These are phyloP conservation scores for Magnolia kwangsiensis DNA, from an alignment of 164 flowering plant species.

Conservation along the genomic window DNA sequence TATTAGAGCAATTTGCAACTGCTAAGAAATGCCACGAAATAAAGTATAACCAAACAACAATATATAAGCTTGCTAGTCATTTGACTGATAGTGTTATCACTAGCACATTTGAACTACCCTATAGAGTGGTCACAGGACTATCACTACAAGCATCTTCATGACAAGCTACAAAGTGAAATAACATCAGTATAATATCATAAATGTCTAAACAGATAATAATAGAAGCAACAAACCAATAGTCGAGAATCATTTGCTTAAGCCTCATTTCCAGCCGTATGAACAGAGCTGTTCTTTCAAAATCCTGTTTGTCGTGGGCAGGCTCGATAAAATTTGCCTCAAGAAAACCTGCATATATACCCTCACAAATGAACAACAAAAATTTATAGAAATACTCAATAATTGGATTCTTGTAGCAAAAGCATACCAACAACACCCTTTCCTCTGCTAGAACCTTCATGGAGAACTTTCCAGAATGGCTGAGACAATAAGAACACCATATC, in stretches of 20 bases:
- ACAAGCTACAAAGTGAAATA: neutral
- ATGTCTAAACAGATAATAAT: neutral
- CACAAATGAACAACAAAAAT: constrained; percentile 9
- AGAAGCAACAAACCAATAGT: constrained; percentile 64
- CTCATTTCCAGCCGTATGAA: constrained; percentile 62
- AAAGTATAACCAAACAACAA: neutral
- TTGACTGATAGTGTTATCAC: neutral
- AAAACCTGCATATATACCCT: constrained; percentile 44
- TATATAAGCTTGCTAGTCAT: too few relatives aligned
- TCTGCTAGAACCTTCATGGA: constrained; percentile 36
- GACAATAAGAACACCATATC: constrained; percentile 19
- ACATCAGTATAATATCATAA: neutral
- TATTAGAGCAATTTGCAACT: neutral
- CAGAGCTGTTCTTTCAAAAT: constrained; percentile 85
- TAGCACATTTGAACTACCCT: neutral
- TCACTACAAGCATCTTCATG: neutral
- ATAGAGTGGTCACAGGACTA: neutral
- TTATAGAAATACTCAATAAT: neutral
- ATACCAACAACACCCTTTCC: constrained; percentile 84
- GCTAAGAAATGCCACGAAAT: neutral
- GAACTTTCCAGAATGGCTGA: constrained; percentile 94
- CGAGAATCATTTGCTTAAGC: constrained; percentile 68
- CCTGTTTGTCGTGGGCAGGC: constrained; percentile 98
- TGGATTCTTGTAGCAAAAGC: constrained; percentile 1
- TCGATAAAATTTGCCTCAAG: constrained; percentile 97